Evolutionary conservation across 2,329 filamentous ascomycete species (phyloP), one percentile per base, ranked within the genome.

Genomic region (Microsporum audouinii): DNA sequence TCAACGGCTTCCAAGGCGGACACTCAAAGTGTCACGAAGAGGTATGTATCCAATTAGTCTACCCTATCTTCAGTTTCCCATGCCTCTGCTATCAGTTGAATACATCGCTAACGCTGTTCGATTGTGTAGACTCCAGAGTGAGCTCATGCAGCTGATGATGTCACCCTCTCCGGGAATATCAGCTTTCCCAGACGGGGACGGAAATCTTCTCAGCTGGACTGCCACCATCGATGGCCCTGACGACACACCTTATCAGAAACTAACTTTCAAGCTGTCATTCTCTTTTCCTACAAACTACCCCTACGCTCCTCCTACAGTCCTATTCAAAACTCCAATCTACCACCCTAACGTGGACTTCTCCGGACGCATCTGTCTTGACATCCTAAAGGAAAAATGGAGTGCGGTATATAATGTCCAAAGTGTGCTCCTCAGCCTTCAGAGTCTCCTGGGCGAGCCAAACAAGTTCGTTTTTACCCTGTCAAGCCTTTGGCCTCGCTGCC

Each of bases 281-380:
- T 82, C 85, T 56, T 99, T 97, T 76, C 91, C 92, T 6, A 80
- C 83, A 68, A 96, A 92, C 78, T 99, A 99, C 73, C 94, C 94
- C 7, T 96, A 96, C 74, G 84, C 87, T 1, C 84, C 94, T 27
- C 94, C 94, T 0, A 90, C 88, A 1, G 94, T 99, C 17, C 82
- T 96, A 63, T 99, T 96, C 85, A 95, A 91, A 80, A 99, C 95
- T 5, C 94, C 94, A 41, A 96, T 99, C 77, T 99, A 97, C 80
- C 94, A 99, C 76, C 94, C 94, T 60, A 99, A 99, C 70, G 89
- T 99, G 68, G 94, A 99, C 78, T 96, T 99, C 78, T 91, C 88
- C 2, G 94, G 94, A 45, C 84, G 94, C 61, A 99, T 99, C 76
- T 99, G 94, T 75, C 82, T 99, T 63, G 95, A 99, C 71, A 99